Evolutionary conservation across 1,284 basidiomycete genomes (phyloP).

Genomic region (Volvariella volvacea): DNA sequence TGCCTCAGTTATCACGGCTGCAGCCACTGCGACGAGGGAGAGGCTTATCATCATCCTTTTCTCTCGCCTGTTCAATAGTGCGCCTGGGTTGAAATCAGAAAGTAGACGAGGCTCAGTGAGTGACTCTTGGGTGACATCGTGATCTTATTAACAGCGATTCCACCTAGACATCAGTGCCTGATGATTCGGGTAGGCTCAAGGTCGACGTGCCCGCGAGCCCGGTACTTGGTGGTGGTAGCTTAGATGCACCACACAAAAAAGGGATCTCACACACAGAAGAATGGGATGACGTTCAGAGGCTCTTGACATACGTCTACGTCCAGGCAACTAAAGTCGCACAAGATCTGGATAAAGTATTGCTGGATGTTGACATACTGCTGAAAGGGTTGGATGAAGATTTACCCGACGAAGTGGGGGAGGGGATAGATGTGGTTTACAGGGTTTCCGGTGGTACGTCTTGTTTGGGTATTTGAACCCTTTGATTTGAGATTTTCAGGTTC

Average conservation of each 20-base stretch:
- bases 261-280: constrained; percentile 40
- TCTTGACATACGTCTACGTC: constrained; percentile 70
- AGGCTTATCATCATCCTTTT: constrained; percentile 58
- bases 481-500: constrained; percentile 1
- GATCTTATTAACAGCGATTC: constrained; percentile 2
- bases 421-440: constrained; percentile 41
- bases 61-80: constrained; percentile 46
- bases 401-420: constrained; percentile 26
- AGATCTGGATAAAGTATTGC: constrained; percentile 54
- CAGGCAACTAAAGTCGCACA: constrained; percentile 68
- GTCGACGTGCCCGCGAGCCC: neutral
- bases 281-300: constrained; percentile 57
- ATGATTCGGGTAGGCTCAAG: no score
- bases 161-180: no score
- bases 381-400: constrained; percentile 38
- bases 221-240: neutral
- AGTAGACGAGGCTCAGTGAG: constrained; percentile 2
- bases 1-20: constrained; percentile 41
- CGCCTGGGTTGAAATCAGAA: constrained; percentile 4
- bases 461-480: constrained; percentile 4
- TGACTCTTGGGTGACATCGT: neutral
- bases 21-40: constrained; percentile 36
- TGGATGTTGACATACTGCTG: constrained; percentile 66
- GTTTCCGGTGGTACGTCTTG: constrained; percentile 38
- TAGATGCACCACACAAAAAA: constrained; percentile 14